phyloP scores from a whole-genome alignment of 2,329 filamentous ascomycete species.

The Niveomyces coronatus region DNA sequence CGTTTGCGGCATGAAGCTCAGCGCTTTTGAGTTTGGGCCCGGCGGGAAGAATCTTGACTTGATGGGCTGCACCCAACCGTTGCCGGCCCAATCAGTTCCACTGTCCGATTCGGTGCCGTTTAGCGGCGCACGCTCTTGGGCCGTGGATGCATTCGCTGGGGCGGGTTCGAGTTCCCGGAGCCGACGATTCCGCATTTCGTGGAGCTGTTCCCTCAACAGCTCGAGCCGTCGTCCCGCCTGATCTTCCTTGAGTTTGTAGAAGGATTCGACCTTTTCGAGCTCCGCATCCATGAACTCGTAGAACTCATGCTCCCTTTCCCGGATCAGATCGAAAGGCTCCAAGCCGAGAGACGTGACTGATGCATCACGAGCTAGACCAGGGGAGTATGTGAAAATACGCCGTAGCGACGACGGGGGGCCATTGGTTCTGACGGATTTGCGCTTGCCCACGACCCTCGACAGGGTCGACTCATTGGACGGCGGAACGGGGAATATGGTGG shows the following conservation, averaged over 20 bases:
- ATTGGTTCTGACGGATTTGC: neutral
- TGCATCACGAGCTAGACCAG: slow-evolving; percentile 12
- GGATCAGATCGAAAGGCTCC: slow-evolving; percentile 49
- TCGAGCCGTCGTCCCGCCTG: slow-evolving; percentile 66
- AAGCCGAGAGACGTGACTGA: slow-evolving; percentile 26
- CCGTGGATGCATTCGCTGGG: neutral
- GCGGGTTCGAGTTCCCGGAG: slow-evolving; percentile 45
- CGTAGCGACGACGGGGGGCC: slow-evolving; percentile 23
- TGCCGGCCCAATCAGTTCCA: slow-evolving; percentile 10
- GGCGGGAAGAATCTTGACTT: slow-evolving; percentile 43
- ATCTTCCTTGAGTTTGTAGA: slow-evolving; percentile 81
- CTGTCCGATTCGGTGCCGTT: slow-evolving; percentile 16
- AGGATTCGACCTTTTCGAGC: slow-evolving; percentile 81
- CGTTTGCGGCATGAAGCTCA: slow-evolving; percentile 44
- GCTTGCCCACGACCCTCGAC: slow-evolving; percentile 1
- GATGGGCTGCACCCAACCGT: slow-evolving; percentile 41
- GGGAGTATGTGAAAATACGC: slow-evolving; percentile 25
- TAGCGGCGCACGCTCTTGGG: slow-evolving; percentile 26
- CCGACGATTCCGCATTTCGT: slow-evolving; percentile 82
- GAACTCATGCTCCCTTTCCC: slow-evolving; percentile 71
- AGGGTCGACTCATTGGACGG: neutral
- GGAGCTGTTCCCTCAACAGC: slow-evolving; percentile 70
- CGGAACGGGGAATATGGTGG: slow-evolving; percentile 4
- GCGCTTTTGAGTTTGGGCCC: slow-evolving; percentile 50
- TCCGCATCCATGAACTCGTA: slow-evolving; percentile 75